Base-by-base conservation (phyloP, 345 rosid species). In the Acer negundo region DNA sequence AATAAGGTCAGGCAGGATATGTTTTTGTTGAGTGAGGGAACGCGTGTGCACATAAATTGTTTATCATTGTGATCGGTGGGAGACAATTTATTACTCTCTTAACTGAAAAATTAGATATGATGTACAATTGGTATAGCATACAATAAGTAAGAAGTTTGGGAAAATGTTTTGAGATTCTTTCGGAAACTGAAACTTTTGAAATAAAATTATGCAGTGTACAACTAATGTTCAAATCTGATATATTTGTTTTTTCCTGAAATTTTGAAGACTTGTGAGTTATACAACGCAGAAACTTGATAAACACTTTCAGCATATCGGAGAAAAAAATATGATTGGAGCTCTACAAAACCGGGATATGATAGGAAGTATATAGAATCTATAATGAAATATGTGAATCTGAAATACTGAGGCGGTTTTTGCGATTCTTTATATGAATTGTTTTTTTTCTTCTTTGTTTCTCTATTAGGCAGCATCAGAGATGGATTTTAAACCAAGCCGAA, bases 381-480 rank as follows among this genome's bases (percentile, higher is more conserved):
- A 35, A 35, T 35, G 38, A 35, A 35, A 35, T 35, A 35, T 35
- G 38, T 35, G 38, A 6, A 35, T 35, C 38, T 35, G 38, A 35
- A 35, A 35, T 35, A 4, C 23, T 15, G 22, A 35, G 19, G 22
- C 40, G 55, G 1, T 62, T 67, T 23, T 63, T 72, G 10, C 23
- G 42, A 24, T 62, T 68, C 38, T 70, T 35, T 62, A 16, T 24
- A 15, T 62, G 71, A 40, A 58, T 20, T 20, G 8, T 53, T 1
- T 17, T 6, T 40, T 13, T 66, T 47, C 47, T 1, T 15, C 17
- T 55, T 67, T 49, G 35, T 71, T 66, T 74, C 44, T 4, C 75
- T 7, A 51, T 75, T 83, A 96, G 98, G 97, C 97, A 84, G 97
- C 99, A 65, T 82, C 88, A 2, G 97, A 85, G 85, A 92, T 81